Percentiles rank a stretch among this genome's conserved stretches.
Evolutionary conservation across 2,329 filamentous ascomycete species (phyloP).

Genomic region (Paracorniculantispora psalliotae): DNA sequence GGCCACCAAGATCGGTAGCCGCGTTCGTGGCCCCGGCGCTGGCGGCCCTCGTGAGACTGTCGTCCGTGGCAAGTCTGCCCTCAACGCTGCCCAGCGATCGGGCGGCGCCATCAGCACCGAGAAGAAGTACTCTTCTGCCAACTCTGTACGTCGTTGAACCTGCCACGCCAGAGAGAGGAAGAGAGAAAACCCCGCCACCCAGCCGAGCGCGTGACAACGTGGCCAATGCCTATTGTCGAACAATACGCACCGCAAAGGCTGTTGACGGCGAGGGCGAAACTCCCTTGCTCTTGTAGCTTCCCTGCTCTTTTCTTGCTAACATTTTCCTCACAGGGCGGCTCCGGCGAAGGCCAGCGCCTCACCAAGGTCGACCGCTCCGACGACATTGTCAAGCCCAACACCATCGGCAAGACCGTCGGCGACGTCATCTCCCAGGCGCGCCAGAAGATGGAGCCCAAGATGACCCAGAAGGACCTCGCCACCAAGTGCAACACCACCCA

Average conservation of each 20-base stretch:
- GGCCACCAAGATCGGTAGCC: constrained; percentile 91
- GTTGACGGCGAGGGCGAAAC: background rate
- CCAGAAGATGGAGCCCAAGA: constrained; percentile 79
- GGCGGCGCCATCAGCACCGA: constrained; percentile 77
- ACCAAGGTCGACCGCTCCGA: constrained; percentile 97
- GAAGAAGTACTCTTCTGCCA: constrained; percentile 81
- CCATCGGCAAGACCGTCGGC: constrained; percentile 74
- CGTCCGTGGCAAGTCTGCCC: constrained; percentile 71
- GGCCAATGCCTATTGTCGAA: background rate
- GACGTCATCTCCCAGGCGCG: constrained; percentile 77
- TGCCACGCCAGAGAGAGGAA: background rate
- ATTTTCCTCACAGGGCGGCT: constrained; percentile 21
- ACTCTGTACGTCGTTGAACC: constrained; percentile 58
- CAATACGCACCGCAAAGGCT: background rate
- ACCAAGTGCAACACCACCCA: constrained; percentile 86
- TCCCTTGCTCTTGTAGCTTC: background rate
- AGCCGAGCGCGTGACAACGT: background rate
- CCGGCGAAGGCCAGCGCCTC: constrained; percentile 79
- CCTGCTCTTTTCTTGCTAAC: background rate
- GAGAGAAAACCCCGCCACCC: background rate
- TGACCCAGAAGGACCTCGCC: constrained; percentile 87
- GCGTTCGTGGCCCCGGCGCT: constrained; percentile 63
- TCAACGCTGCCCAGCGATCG: constrained; percentile 84
- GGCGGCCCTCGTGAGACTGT: constrained; percentile 78
- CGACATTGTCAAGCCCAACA: constrained; percentile 97